These are phyloP conservation scores for Hyaloscypha variabilis DNA, from an alignment of 495 filamentous ascomycete species.

Conservation along the genomic window DNA sequence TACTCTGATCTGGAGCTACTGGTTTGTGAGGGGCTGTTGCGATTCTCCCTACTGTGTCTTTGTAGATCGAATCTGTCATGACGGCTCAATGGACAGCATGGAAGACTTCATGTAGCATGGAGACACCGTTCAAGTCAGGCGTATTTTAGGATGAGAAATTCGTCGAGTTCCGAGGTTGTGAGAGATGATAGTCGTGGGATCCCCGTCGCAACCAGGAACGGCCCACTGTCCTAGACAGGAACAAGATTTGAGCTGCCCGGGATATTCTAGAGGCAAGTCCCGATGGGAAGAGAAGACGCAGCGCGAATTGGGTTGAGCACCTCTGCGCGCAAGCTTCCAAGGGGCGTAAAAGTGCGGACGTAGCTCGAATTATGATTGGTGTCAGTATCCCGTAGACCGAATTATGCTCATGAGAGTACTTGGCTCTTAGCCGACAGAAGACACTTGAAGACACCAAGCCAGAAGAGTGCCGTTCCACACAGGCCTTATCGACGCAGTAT, in stretches of 20 bases:
- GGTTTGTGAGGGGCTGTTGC: background rate
- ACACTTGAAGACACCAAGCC: background rate
- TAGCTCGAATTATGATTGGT: background rate
- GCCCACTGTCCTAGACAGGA: constrained; percentile 2
- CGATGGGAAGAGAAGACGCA: background rate
- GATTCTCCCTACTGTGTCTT: constrained; percentile 5
- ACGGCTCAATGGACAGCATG: constrained; percentile 1
- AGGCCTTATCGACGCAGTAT: constrained; percentile 14
- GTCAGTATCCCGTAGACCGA: background rate
- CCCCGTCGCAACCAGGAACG: background rate
- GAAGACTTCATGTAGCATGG: background rate
- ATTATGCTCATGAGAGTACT: background rate
- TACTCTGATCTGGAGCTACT: background rate
- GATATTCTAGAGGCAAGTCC: background rate
- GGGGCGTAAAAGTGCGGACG: background rate
- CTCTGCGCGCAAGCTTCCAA: background rate
- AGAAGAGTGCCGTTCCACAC: constrained; percentile 13
- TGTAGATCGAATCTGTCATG: constrained; percentile 23
- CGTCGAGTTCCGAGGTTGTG: background rate
- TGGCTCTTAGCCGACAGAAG: background rate
- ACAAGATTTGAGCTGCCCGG: background rate
- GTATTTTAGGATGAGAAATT: background rate
- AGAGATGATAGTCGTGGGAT: background rate
- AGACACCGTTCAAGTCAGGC: background rate
- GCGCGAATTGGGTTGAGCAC: background rate